Evolutionary conservation across 75 land plant species (phyloP).

Genomic region (Selaginella tamariscina): DNA sequence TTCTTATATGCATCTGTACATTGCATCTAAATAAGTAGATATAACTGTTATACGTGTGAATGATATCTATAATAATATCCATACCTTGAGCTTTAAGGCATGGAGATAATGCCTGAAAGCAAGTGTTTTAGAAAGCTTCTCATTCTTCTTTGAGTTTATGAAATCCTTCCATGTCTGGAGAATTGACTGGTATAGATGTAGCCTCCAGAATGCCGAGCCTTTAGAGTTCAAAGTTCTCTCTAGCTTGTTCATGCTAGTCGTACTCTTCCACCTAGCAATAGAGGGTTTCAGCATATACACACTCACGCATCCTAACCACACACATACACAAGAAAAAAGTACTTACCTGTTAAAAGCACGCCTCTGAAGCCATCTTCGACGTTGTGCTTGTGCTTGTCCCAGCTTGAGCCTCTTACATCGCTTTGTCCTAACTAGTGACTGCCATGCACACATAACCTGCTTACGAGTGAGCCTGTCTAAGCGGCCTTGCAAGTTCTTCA

Average conservation of each 20-base stretch:
- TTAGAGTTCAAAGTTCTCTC: background rate
- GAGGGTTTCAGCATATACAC: background rate
- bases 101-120: slow-evolving; percentile 7
- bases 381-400: background rate
- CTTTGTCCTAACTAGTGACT: background rate
- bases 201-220: background rate
- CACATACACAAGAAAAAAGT: background rate
- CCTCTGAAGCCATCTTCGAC: background rate
- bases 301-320: background rate
- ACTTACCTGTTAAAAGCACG: slow-evolving; percentile 2
- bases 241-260: background rate
- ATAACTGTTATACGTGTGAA: too few relatives aligned
- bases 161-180: background rate
- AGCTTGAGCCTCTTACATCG: background rate
- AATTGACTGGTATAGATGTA: background rate
- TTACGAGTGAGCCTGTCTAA: background rate
- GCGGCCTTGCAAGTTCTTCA: background rate
- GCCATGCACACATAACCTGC: slow-evolving; percentile 4
- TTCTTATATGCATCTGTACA: background rate
- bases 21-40: too few relatives aligned
- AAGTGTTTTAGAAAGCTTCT: slow-evolving; percentile 2
- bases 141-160: background rate
- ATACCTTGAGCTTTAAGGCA: background rate
- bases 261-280: background rate
- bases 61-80: background rate